Percentiles rank a stretch among this genome's conserved stretches.
Conservation (phyloP, 1,284 basidiomycete species). For the Mycena citricolor region DNA sequence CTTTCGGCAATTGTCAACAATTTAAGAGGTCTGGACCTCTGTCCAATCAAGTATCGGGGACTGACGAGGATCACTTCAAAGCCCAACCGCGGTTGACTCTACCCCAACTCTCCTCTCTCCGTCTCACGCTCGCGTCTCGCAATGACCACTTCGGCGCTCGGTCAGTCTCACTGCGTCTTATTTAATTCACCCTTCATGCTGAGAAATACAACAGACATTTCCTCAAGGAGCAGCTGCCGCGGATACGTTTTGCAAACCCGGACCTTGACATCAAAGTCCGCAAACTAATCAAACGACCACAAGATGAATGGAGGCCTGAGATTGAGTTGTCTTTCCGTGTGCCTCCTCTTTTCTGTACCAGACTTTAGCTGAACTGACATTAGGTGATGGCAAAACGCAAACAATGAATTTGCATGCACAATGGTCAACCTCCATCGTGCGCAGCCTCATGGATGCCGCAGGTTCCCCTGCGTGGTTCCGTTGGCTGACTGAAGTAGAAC, state of each 20-base stretch:
- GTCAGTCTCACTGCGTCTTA: constrained; percentile 28
- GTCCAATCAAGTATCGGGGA: too few relatives aligned
- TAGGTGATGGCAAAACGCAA: constrained; percentile 54
- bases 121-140: constrained; percentile 54
- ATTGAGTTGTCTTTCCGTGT: constrained; percentile 60
- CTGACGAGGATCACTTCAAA: too few relatives aligned
- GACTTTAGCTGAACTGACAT: not conserved
- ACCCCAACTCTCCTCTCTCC: constrained; percentile 48
- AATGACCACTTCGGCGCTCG: constrained; percentile 77
- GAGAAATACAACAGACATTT: constrained; percentile 61
- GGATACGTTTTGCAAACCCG: constrained; percentile 74
- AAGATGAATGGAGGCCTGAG: constrained; percentile 59
- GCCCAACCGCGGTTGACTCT: constrained; percentile 57
- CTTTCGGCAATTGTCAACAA: too few relatives aligned
- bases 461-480: constrained; percentile 59
- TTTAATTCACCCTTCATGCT: not conserved
- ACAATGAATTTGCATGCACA: constrained; percentile 60
- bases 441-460: constrained; percentile 65
- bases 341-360: constrained; percentile 30
- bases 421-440: constrained; percentile 63
- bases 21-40: too few relatives aligned
- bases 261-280: constrained; percentile 55
- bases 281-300: constrained; percentile 47
- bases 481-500: constrained; percentile 50
- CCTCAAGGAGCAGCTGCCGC: constrained; percentile 68